phyloP scores from a whole-genome alignment of 148 eudicot genomes.

The Rhododendron simsii region DNA sequence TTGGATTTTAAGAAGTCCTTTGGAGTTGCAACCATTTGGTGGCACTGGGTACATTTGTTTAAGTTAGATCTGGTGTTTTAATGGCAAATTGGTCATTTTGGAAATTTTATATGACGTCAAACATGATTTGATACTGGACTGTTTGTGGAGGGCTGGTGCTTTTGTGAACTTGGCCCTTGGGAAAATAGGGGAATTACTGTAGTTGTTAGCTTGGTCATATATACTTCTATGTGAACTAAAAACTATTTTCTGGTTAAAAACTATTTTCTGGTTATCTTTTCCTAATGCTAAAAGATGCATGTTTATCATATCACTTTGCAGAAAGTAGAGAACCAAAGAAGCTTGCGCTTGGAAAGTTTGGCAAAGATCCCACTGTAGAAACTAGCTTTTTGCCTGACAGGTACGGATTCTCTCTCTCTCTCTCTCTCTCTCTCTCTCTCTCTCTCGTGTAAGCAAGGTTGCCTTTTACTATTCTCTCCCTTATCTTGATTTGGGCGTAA shows the following conservation, averaged over 20 bases:
- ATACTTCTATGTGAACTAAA: neutral
- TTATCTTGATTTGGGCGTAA: constrained; percentile 12
- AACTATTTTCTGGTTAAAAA: neutral
- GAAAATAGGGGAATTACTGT: neutral
- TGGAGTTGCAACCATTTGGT: neutral
- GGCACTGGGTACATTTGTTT: neutral
- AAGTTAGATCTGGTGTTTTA: neutral
- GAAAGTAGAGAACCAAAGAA: constrained; percentile 41
- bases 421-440: neutral
- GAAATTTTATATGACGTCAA: neutral
- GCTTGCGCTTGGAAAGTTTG: constrained; percentile 54
- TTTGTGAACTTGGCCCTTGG: neutral
- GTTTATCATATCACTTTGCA: constrained; percentile 11
- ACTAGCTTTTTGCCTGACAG: constrained; percentile 98
- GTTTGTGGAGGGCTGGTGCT: neutral
- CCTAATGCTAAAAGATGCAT: neutral
- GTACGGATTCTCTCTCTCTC: constrained; percentile 35
- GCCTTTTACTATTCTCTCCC: neutral
- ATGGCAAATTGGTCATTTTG: neutral
- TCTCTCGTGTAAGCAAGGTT: neutral
- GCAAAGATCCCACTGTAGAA: constrained; percentile 97
- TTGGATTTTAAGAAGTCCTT: neutral
- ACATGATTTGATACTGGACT: neutral
- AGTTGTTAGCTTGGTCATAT: neutral
- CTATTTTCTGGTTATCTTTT: neutral